A percentile compares a stretch with the other conserved stretches of the same genome.
These are phyloP conservation scores for Melaleuca quinquenervia DNA, from an alignment of 345 rosid species.

Conservation along the genomic window DNA sequence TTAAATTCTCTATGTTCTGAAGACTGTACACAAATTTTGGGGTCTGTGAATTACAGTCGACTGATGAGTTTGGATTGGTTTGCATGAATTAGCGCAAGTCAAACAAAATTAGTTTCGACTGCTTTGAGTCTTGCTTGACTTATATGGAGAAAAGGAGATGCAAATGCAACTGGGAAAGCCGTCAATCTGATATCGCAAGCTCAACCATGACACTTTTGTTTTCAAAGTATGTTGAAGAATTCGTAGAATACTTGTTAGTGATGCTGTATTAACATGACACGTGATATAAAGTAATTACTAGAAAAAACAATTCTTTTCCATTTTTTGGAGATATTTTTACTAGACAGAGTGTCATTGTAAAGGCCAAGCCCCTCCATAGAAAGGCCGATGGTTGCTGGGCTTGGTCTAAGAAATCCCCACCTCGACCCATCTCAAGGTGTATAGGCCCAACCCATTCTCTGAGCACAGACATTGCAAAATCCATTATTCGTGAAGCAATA, in stretches of 20 bases:
- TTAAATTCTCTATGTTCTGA: neutral
- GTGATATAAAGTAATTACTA: neutral
- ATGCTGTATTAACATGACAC: neutral
- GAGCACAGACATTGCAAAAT: neutral
- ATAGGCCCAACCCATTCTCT: neutral
- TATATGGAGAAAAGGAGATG: neutral
- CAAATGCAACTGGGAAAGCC: neutral
- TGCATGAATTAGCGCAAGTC: neutral
- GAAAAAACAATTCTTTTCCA: neutral
- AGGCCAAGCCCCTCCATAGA: neutral
- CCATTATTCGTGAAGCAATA: neutral
- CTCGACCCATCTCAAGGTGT: neutral
- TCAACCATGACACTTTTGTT: neutral
- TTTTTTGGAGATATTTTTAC: neutral
- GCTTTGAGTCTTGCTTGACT: neutral
- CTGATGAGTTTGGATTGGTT: neutral
- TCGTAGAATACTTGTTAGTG: neutral
- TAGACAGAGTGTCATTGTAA: neutral
- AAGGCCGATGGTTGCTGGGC: neutral
- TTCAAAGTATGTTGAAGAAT: neutral
- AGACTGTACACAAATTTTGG: neutral
- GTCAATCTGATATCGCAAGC: neutral
- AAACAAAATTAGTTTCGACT: neutral
- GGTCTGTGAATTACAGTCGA: neutral
- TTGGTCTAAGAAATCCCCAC: neutral